These are phyloP conservation scores for Litchi chinensis DNA, from an alignment of 345 rosid species.

Conservation along the genomic window DNA sequence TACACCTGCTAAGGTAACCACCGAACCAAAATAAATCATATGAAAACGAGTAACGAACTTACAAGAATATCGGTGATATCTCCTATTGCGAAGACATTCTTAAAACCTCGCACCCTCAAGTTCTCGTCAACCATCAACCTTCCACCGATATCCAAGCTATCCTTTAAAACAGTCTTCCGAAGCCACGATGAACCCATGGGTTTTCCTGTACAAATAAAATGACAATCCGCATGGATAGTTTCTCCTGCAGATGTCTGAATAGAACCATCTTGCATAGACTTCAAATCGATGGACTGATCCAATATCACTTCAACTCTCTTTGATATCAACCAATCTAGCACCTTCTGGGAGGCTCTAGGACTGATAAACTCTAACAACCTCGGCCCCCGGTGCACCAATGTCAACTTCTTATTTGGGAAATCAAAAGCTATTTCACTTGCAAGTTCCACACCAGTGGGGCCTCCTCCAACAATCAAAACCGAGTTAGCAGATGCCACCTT, in stretches of 20 bases:
- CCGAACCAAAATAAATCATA: neutral
- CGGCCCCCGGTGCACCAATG: slow-evolving; percentile 74
- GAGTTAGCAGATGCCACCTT: slow-evolving; percentile 71
- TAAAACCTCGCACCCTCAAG: slow-evolving; percentile 55
- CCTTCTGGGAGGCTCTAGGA: slow-evolving; percentile 66
- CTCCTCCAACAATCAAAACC: slow-evolving; percentile 88
- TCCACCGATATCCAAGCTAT: slow-evolving; percentile 58
- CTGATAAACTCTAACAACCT: slow-evolving; percentile 81
- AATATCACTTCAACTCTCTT: slow-evolving; percentile 74
- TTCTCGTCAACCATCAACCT: slow-evolving; percentile 71
- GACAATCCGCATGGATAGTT: slow-evolving; percentile 68
- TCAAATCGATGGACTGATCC: slow-evolving; percentile 65
- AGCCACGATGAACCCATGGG: slow-evolving; percentile 78
- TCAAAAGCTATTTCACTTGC: slow-evolving; percentile 87
- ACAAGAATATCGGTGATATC: slow-evolving; percentile 73
- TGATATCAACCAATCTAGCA: slow-evolving; percentile 63
- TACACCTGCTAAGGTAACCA: neutral
- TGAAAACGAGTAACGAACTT: slow-evolving; percentile 27
- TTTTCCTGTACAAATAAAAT: slow-evolving; percentile 67
- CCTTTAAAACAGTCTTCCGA: slow-evolving; percentile 49
- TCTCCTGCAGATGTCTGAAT: slow-evolving; percentile 56
- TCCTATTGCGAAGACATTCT: slow-evolving; percentile 71
- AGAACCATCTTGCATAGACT: slow-evolving; percentile 47
- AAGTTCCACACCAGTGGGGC: slow-evolving; percentile 92
- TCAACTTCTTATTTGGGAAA: slow-evolving; percentile 72